A percentile compares a stretch with the other conserved stretches of the same genome.
These are phyloP conservation scores for Neofusicoccum umdonicola DNA, from an alignment of 2,329 filamentous ascomycete species.

Conservation along the genomic window DNA sequence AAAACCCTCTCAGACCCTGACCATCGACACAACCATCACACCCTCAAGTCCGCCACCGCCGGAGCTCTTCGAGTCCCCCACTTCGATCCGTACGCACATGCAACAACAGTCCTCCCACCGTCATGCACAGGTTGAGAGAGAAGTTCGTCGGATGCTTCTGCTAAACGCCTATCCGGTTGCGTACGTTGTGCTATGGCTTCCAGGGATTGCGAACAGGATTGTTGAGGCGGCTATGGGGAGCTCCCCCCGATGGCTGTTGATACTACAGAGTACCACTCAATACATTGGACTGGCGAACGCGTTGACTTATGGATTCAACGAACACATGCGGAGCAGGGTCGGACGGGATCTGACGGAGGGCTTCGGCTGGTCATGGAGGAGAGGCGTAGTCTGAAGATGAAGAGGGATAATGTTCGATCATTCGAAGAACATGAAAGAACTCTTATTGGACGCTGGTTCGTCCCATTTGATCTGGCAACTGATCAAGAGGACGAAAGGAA, in stretches of 20 bases:
- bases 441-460: too few relatives aligned
- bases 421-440: too few relatives aligned
- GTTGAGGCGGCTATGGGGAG: slow-evolving; percentile 22
- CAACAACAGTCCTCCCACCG: not conserved
- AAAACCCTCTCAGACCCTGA: slow-evolving; percentile 3
- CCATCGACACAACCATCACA: not conserved
- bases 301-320: slow-evolving; percentile 23
- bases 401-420: not conserved
- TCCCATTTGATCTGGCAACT: too few relatives aligned
- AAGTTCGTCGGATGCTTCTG: slow-evolving; percentile 30
- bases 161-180: slow-evolving; percentile 35
- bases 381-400: not conserved
- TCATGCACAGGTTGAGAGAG: slow-evolving; percentile 22
- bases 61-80: slow-evolving; percentile 6
- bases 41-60: not conserved
- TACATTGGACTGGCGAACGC: slow-evolving; percentile 26
- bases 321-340: slow-evolving; percentile 7
- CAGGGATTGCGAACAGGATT: slow-evolving; percentile 29
- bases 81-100: slow-evolving; percentile 7
- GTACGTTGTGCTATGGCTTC: slow-evolving; percentile 35
- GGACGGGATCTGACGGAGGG: not conserved
- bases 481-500: too few relatives aligned
- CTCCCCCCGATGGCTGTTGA: slow-evolving; percentile 10
- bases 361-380: slow-evolving; percentile 1
- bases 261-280: slow-evolving; percentile 24